Conservation (phyloP, 345 rosid species). For the Eucalyptus pumila region DNA sequence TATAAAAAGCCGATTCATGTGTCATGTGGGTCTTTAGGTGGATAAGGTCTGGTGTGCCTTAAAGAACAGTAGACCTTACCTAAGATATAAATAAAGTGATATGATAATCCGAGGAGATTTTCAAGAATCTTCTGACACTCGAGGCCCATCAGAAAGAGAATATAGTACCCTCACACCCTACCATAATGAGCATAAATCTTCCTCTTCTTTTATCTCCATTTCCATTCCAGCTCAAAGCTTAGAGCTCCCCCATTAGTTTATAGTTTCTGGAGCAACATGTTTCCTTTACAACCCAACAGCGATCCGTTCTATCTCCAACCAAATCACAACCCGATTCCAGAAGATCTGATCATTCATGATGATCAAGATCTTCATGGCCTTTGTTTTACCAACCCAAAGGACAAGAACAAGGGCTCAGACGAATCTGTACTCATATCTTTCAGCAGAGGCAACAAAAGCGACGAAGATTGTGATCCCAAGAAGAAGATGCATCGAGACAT, state of each 20-base stretch:
- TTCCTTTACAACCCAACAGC: not conserved
- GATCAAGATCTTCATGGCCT: not conserved
- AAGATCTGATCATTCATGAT: not conserved
- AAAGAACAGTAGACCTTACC: not conserved
- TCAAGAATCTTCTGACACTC: not conserved
- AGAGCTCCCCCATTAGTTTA: not conserved
- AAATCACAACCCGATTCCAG: not conserved
- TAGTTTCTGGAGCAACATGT: not conserved
- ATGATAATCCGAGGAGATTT: not conserved
- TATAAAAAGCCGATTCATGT: not conserved
- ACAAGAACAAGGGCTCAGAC: not conserved
- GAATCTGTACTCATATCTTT: not conserved
- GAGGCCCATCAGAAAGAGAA: not conserved
- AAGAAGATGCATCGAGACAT: slow-evolving; percentile 61
- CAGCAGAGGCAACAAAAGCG: not conserved
- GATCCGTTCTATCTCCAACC: not conserved
- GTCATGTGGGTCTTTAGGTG: not conserved
- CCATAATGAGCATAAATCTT: not conserved
- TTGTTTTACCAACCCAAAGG: not conserved
- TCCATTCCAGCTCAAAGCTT: not conserved
- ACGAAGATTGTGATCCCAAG: slow-evolving; percentile 5
- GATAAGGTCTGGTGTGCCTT: not conserved
- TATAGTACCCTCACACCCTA: not conserved
- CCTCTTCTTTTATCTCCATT: not conserved
- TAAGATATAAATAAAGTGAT: not conserved